Base-by-base conservation (phyloP, 148 eudicot species). In the Beta vulgaris region DNA sequence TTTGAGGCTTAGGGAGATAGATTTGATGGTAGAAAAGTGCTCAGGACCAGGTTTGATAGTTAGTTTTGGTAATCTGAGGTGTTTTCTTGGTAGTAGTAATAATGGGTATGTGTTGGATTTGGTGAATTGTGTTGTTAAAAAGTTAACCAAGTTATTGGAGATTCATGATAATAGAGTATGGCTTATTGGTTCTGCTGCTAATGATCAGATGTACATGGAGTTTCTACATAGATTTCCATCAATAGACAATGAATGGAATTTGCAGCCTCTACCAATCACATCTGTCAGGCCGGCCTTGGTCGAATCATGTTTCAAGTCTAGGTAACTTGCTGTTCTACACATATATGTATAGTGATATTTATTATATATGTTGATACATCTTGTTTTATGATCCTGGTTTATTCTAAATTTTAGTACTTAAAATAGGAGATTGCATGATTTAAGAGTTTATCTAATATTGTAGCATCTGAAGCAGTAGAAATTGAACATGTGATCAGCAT, bases 241-340 rank as follows among this genome's bases (percentile, higher is more conserved):
- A 37, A 67, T 85, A 82, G 89, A 89, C 39, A 88, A 84, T 76
- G 89, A 82, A 7, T 91, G 93, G 97, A 88, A 89, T 83, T 76
- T 91, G 82, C 91, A 91, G 70, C 82, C 84, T 76, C 72, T 91
- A 18, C 93, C 90, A 9, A 85, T 89, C 35, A 85, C 90, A 61
- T 89, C 89, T 65, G 77, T 80, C 49, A 86, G 76, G 80, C 72
- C 88, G 73, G 26, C 80, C 14, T 40, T 66, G 34, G 90, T 78
- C 80, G 89, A 89, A 42, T 60, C 85, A 53, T 64, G 67, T 75
- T 79, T 87, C 77, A 91, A 82, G 79, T 88, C 96, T 74, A 84
- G 89, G 96, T 78, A 74, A 78, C 58, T 73, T 31, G 35, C 29
- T 75, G 34, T 7, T 44, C 53, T 39, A 23, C 53, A 32, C 19